Evolutionary conservation across 331 rosid genomes (phyloP).

Genomic region (Pyrus hybrid): DNA sequence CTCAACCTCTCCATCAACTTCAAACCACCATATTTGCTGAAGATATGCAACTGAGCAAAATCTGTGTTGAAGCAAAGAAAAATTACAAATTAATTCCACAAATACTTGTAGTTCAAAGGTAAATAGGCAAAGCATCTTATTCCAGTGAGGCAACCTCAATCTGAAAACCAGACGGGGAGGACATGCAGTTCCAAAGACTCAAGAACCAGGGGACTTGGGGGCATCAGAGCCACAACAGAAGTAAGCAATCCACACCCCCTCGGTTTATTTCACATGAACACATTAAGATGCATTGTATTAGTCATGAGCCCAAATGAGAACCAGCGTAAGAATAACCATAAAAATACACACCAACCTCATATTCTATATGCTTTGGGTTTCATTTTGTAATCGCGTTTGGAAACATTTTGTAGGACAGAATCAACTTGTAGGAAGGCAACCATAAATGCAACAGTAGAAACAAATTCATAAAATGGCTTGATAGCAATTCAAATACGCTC

Average conservation of each 20-base stretch:
- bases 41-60: constrained; percentile 73
- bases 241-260: background rate
- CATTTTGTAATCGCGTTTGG: background rate
- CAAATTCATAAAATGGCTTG: background rate
- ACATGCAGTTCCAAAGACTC: background rate
- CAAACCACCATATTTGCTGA: constrained; percentile 98
- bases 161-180: background rate
- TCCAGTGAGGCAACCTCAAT: background rate
- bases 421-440: background rate
- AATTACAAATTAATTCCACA: constrained; percentile 1
- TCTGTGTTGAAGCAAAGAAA: constrained; percentile 27
- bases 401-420: background rate
- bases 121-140: background rate
- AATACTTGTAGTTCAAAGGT: background rate
- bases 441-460: background rate
- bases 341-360: background rate
- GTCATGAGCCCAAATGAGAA: background rate
- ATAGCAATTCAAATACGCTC: background rate
- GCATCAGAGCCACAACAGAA: background rate
- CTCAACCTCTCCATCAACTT: constrained; percentile 82
- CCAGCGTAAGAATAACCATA: background rate
- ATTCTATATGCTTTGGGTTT: background rate
- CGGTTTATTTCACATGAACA: background rate
- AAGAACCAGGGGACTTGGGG: background rate
- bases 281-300: background rate